These are phyloP conservation scores for Rhododendron vialii DNA, from an alignment of 148 eudicot species.

Conservation along the genomic window DNA sequence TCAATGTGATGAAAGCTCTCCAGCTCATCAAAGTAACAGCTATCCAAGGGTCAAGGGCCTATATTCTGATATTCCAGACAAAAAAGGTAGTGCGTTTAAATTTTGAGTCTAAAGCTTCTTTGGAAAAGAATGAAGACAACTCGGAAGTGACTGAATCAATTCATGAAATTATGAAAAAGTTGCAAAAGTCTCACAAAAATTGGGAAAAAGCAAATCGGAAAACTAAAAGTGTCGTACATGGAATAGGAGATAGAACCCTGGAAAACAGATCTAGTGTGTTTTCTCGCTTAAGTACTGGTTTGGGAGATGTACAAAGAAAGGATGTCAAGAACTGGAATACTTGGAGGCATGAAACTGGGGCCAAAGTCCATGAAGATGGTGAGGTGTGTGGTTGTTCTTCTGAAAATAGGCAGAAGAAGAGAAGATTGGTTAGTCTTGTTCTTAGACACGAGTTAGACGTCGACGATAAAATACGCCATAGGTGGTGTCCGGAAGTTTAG, in stretches of 20 bases:
- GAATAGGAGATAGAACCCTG: neutral
- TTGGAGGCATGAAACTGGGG: neutral
- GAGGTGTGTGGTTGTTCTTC: neutral
- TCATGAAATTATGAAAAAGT: conserved; percentile 16
- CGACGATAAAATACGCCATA: neutral
- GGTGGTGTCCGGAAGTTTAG: neutral
- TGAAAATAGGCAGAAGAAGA: neutral
- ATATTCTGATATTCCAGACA: conserved; percentile 9
- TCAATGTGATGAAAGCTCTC: conserved; percentile 1
- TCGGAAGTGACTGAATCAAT: conserved; percentile 3
- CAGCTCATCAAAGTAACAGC: neutral
- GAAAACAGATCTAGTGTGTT: conserved; percentile 15
- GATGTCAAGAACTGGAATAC: neutral
- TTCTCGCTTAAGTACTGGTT: conserved; percentile 10
- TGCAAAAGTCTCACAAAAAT: conserved; percentile 11
- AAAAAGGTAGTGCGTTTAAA: neutral
- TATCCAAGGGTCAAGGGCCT: conserved; percentile 7
- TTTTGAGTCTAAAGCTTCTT: too few relatives aligned
- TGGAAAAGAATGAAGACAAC: conserved; percentile 5
- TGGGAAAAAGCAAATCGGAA: conserved; percentile 8
- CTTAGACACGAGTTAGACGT: neutral
- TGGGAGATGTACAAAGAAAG: neutral
- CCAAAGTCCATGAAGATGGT: neutral
- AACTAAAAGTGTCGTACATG: neutral
- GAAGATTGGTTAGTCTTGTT: conserved; percentile 2